A percentile compares a stretch with the other conserved stretches of the same genome.
Conservation (phyloP, 176 grass and related monocot genomes). For the Triticum urartu region DNA sequence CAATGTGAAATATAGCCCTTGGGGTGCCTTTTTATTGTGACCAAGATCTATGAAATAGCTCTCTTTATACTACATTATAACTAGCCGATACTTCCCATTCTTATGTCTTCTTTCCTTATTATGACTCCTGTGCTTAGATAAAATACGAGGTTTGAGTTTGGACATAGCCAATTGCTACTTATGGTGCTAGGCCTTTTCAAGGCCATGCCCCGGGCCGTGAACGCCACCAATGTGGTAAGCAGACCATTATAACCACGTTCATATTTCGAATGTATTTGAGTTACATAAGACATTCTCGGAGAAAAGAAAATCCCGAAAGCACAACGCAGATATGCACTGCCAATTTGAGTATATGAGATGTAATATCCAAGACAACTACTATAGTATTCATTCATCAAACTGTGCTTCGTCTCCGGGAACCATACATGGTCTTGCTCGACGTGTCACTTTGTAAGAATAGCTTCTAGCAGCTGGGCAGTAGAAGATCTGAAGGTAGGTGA, state of each 20-base stretch:
- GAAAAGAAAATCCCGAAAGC: neutral
- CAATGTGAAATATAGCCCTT: no score
- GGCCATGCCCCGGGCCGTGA: no score
- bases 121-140: no score
- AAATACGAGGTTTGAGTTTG: no score
- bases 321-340: neutral
- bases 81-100: no score
- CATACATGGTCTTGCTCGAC: neutral
- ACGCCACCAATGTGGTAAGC: neutral
- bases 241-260: neutral
- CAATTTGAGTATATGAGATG: neutral
- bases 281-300: neutral
- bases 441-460: slow-evolving; percentile 41
- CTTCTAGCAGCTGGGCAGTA: slow-evolving; percentile 37
- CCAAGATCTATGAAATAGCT: no score
- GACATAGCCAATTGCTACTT: no score
- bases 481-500: slow-evolving; percentile 67
- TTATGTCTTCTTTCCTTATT: no score
- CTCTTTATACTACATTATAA: no score
- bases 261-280: neutral
- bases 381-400: neutral
- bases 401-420: neutral
- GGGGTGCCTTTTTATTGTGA: no score
- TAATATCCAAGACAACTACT: neutral
- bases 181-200: no score